Percentiles rank a stretch among this genome's conserved stretches.
Conservation (phyloP, 169 alveolate species). For the Cryptosporidium sp. region DNA sequence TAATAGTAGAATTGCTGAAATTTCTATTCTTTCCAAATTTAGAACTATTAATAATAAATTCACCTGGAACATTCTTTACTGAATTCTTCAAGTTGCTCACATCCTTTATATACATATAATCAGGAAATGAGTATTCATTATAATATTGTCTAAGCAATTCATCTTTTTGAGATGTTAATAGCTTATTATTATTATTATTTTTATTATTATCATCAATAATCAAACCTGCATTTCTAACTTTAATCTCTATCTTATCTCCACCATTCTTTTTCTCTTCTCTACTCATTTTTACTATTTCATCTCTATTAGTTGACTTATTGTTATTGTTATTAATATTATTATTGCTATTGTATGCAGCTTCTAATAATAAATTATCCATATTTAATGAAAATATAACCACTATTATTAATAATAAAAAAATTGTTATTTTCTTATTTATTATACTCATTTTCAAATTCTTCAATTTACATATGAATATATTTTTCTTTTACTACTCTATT, state of each 20-base stretch:
- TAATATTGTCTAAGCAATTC: slow-evolving; percentile 9
- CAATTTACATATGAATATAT: no score
- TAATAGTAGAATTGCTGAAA: neutral
- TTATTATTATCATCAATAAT: slow-evolving; percentile 2
- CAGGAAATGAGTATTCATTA: slow-evolving; percentile 33
- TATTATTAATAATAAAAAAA: no score
- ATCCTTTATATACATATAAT: slow-evolving; percentile 13
- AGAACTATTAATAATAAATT: neutral
- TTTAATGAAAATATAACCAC: neutral
- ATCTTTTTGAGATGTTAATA: neutral
- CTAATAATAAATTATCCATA: neutral
- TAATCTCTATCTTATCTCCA: slow-evolving; percentile 17
- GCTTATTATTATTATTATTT: neutral
- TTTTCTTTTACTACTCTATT: neutral
- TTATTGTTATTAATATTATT: no score
- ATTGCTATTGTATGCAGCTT: neutral
- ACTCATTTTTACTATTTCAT: slow-evolving; percentile 8
- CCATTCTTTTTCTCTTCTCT: slow-evolving; percentile 7
- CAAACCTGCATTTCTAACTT: slow-evolving; percentile 22
- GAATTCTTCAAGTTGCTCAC: neutral
- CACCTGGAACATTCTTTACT: neutral
- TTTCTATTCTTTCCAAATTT: neutral
- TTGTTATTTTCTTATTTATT: neutral
- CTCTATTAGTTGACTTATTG: neutral
- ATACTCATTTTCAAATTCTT: no score